Conservation (phyloP, 345 rosid species). For the Geranium brycei region DNA sequence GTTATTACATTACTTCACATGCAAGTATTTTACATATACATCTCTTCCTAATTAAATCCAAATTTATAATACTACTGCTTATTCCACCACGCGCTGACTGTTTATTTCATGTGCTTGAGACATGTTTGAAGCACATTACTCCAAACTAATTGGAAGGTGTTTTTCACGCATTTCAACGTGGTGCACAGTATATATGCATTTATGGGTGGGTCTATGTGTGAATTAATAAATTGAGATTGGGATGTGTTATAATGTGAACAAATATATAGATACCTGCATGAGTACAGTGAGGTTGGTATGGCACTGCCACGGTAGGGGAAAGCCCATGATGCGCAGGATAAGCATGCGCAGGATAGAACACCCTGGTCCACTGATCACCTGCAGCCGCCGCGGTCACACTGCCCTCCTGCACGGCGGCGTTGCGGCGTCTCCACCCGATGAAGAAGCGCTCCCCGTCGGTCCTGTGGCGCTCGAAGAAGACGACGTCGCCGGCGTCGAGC, state of each 20-base stretch:
- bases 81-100: no score
- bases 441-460: conserved; percentile 27
- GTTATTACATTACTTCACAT: not conserved
- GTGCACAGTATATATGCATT: no score
- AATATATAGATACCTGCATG: conserved; percentile 43
- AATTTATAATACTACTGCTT: no score
- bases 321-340: conserved; percentile 20
- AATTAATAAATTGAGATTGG: no score
- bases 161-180: conserved; percentile 12
- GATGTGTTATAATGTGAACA: conserved; percentile 2
- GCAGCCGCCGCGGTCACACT: not conserved
- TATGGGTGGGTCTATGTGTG: no score
- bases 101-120: no score
- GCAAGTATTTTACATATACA: not conserved
- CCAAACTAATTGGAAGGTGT: conserved; percentile 32
- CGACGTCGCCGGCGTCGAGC: conserved; percentile 38
- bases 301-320: conserved; percentile 11
- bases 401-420: not conserved
- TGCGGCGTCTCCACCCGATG: conserved; percentile 41
- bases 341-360: conserved; percentile 21
- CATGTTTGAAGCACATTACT: conserved; percentile 13
- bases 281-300: conserved; percentile 44
- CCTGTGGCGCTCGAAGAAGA: conserved; percentile 31
- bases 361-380: conserved; percentile 16
- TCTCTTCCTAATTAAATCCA: no score